A percentile compares a stretch with the other conserved stretches of the same genome.
Evolutionary conservation across 164 flowering plant species (phyloP).

Genomic region (Umbilicus rupestris): DNA sequence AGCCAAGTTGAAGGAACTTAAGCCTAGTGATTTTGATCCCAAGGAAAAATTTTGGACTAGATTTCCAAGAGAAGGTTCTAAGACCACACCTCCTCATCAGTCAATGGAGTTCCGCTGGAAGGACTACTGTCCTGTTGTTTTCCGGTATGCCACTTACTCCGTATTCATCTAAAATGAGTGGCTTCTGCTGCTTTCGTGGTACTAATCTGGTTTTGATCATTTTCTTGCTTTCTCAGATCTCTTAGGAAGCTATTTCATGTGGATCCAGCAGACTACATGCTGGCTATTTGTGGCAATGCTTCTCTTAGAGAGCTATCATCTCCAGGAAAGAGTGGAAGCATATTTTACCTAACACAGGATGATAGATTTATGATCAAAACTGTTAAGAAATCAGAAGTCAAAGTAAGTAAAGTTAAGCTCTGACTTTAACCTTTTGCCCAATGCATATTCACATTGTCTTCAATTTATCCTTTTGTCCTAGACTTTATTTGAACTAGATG

Average conservation of each 20-base stretch:
- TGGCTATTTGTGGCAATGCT: slow-evolving; percentile 79
- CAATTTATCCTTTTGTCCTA: background rate
- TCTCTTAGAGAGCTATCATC: slow-evolving; percentile 81
- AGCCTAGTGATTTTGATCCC: slow-evolving; percentile 11
- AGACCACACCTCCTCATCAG: slow-evolving; percentile 42
- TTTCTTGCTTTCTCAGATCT: slow-evolving; percentile 28
- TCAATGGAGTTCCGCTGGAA: slow-evolving; percentile 46
- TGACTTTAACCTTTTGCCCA: slow-evolving; percentile 11
- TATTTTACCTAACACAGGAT: slow-evolving; percentile 78
- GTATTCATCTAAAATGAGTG: background rate
- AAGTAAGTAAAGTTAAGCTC: slow-evolving; percentile 29
- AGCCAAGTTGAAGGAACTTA: slow-evolving; percentile 5
- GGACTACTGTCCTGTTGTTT: slow-evolving; percentile 57
- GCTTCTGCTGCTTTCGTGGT: background rate
- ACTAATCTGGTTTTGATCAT: background rate
- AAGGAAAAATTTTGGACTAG: slow-evolving; percentile 10
- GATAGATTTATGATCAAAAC: slow-evolving; percentile 94
- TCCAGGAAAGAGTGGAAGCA: slow-evolving; percentile 89
- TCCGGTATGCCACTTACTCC: slow-evolving; percentile 22
- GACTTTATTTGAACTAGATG: background rate
- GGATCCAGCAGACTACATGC: slow-evolving; percentile 88
- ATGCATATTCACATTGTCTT: background rate
- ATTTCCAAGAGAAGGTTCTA: slow-evolving; percentile 40
- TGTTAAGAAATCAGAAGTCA: slow-evolving; percentile 73
- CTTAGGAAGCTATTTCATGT: slow-evolving; percentile 64